Evolutionary conservation across 1,284 basidiomycete species (phyloP), one percentile per base, ranked within the genome.

Genomic region (Puccinia triticina): DNA sequence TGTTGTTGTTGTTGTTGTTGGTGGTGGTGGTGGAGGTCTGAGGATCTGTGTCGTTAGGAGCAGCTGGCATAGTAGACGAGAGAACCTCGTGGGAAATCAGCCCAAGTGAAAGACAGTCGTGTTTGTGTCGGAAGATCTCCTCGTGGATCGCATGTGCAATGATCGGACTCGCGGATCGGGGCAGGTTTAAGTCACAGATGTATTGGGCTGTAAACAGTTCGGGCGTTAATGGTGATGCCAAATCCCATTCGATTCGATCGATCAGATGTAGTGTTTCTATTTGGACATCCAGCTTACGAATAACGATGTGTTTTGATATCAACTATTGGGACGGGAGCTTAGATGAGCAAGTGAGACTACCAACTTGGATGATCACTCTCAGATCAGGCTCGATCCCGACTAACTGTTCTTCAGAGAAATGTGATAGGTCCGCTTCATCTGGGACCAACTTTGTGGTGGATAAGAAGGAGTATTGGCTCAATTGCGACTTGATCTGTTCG

Each of bases 161-260:
- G 69, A 98, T 90, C 3, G 95, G 93, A 16, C 92, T 87, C 0
- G 95, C 94, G 87, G 97, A 95, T 40, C 94, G 93, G 0, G 92
- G 90, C 0, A 99, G 90, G 1, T 95, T 95, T 11, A 98, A 90
- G 85, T 99, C 96, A 53, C 90, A 88, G 85, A 93, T 95, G 73
- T 98, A 92, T 82, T 91, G 91, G 53, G 89, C 88, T 0, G 96
- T 91, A 86, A 98, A 99, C 0, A 89, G 89, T 86, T 96, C 93
- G 0, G 96, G 96, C 0, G 95, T 96, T 23, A 98, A 90, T 43
- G 61, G 50, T 0, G 96, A 98, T 46, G 94, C 91, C 10, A 99
- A 90, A 87, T 99, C 96, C 97, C 97, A 99, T 88, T 99, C 97
- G 85, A 99, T 94, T 84, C 96, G 93, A 88, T 99, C 96, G 82